Percentiles rank a stretch among this genome's conserved stretches.
Conservation (phyloP, 2,329 filamentous ascomycete genomes). For the Ophiostoma quercus region DNA sequence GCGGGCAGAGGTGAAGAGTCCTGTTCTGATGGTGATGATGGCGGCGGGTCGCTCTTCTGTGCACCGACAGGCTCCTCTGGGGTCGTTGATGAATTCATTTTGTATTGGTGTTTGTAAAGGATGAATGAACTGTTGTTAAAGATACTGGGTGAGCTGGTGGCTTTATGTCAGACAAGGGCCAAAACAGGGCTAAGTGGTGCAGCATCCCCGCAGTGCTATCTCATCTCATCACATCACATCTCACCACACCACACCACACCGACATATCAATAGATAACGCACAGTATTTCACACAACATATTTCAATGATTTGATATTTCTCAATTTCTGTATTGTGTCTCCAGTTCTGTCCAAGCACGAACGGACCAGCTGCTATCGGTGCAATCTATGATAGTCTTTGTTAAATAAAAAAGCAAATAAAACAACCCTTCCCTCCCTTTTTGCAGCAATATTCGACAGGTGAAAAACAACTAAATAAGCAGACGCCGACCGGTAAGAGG, state of each 20-base stretch:
- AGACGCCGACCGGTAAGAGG: background rate
- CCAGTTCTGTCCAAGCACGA: background rate
- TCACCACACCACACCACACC: background rate
- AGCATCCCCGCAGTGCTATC: background rate
- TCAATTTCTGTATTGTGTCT: background rate
- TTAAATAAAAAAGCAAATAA: background rate
- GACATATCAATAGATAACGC: background rate
- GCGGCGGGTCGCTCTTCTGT: too few species aligned
- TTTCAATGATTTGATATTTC: background rate
- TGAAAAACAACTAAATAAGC: background rate
- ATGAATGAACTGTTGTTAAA: background rate
- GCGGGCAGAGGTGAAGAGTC: background rate
- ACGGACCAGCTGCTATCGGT: background rate
- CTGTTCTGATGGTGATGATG: background rate
- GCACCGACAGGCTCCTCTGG: too few species aligned
- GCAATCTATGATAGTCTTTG: slow-evolving; percentile 13
- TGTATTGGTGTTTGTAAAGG: background rate
- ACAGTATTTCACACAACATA: background rate
- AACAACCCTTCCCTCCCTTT: background rate
- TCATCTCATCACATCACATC: background rate
- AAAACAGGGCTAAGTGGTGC: too few species aligned
- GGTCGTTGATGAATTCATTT: background rate
- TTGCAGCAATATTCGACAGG: background rate
- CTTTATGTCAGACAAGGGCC: too few species aligned
- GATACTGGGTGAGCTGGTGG: too few species aligned